Evolutionary conservation across 164 flowering plant genomes (phyloP).

Genomic region (Tetrastigma voinierianum): DNA sequence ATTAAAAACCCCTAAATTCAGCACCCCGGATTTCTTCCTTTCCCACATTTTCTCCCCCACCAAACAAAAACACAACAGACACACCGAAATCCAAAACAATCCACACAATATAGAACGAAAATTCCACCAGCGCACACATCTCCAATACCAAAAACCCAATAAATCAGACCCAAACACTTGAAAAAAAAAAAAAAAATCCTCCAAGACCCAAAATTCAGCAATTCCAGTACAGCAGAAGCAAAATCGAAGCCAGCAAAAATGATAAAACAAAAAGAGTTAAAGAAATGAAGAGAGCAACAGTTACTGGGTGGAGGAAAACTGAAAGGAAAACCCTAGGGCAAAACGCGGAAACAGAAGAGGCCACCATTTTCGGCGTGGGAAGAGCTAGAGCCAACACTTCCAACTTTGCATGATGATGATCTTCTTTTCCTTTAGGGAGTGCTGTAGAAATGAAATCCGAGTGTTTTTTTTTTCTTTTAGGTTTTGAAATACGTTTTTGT

Average conservation of each 20-base stretch:
- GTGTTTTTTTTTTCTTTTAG: background rate
- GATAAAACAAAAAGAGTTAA: background rate
- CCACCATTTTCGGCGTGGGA: constrained; percentile 20
- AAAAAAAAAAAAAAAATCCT: too few relatives aligned
- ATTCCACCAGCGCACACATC: background rate
- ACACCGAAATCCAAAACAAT: background rate
- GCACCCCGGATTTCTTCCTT: background rate
- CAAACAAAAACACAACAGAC: constrained; percentile 1
- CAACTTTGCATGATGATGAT: background rate
- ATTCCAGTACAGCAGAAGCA: background rate
- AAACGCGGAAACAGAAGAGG: constrained; percentile 10
- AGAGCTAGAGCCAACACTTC: background rate
- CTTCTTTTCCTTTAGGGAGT: background rate
- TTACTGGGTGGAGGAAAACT: constrained; percentile 15
- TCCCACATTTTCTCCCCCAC: constrained; percentile 8
- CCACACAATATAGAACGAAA: background rate
- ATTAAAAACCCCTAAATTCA: background rate
- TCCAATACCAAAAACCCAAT: background rate
- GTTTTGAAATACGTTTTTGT: too few relatives aligned
- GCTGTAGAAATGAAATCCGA: background rate
- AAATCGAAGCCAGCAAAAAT: background rate
- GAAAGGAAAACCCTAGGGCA: constrained; percentile 5
- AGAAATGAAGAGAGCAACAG: constrained; percentile 7
- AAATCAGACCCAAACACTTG: too few relatives aligned
- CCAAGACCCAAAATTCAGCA: background rate